Base-by-base conservation (phyloP, 2,329 filamentous ascomycete genomes). In the Arthrobotrys sinensis region DNA sequence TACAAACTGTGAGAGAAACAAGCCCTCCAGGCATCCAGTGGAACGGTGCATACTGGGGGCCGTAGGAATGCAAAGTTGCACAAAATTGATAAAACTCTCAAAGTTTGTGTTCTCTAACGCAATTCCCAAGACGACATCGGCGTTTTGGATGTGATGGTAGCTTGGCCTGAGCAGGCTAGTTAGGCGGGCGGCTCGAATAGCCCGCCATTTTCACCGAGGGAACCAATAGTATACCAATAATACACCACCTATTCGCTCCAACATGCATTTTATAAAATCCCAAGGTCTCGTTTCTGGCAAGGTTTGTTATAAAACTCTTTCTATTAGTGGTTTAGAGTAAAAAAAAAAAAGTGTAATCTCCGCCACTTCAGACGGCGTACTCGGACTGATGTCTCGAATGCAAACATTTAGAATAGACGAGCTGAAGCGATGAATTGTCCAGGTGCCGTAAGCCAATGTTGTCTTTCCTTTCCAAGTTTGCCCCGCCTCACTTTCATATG, bases 241-340 rank as follows among this genome's bases (percentile, higher is more conserved):
- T 43, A 34, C 36, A 40, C 24, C 52, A 34, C 32, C 36, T 55
- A 62, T 53, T 24, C 46, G 43, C 34, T 52, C n/a, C 16, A 19
- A 24, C 43, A 12, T 53, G 40, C 45, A 63, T 60, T 68, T 68
- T 75, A 62, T 66, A 68, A 63, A 75, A 64, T 48, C 53, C 65
- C 65, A 76, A 64, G 40, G 48, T 48, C 38, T 76, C 43, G 65
- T 76, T 70, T 76, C 57, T 46, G 57, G 65, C 60, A 53, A 76
- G 57, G 64, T 55, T 43, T 21, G 55, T 65, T 69, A 70, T 70
- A 76, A 76, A 60, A 62, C 40, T 48, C 55, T 52, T 60, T 62
- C 48, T 38, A 7, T 40, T 72, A 62, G 38, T 14, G 60, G 57
- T 11, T 62, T 66, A 60, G 69, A 65, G 38, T 45, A 34, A 21